Percentiles rank a stretch among this genome's conserved stretches.
Evolutionary conservation across 139 green algal genomes (phyloP).

Genomic region (Tetraselmis striata): DNA sequence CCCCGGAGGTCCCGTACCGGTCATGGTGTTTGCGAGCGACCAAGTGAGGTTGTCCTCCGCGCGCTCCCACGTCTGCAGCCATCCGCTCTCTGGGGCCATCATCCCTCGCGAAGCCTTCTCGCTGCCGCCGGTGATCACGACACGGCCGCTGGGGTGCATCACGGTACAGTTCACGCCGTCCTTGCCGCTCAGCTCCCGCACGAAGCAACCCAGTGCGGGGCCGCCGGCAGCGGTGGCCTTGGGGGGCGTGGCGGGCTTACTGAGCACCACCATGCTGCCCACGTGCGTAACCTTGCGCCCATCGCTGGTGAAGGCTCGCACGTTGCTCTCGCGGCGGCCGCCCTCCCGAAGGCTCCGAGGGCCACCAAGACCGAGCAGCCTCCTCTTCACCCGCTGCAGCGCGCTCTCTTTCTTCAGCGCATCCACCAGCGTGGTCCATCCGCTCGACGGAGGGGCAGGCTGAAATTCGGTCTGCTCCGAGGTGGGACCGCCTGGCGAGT

Average conservation of each 20-base stretch:
- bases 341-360: neutral
- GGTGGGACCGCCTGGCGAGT: no score
- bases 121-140: neutral
- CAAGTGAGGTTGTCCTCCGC: neutral
- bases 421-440: neutral
- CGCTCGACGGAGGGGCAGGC: no score
- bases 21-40: neutral
- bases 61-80: neutral
- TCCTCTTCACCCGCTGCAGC: neutral
- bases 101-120: neutral
- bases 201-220: neutral
- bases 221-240: neutral
- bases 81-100: neutral
- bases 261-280: neutral
- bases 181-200: neutral
- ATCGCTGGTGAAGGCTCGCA: neutral
- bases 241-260: neutral
- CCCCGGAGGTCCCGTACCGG: no score
- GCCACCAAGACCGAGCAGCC: neutral
- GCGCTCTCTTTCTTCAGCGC: neutral
- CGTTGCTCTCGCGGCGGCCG: neutral
- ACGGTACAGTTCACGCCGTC: neutral
- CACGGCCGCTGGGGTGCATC: neutral
- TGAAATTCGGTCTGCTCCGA: no score
- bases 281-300: neutral